Base-by-base conservation (phyloP, 169 alveolate genomes). In the Miamiensis avidus region DNA sequence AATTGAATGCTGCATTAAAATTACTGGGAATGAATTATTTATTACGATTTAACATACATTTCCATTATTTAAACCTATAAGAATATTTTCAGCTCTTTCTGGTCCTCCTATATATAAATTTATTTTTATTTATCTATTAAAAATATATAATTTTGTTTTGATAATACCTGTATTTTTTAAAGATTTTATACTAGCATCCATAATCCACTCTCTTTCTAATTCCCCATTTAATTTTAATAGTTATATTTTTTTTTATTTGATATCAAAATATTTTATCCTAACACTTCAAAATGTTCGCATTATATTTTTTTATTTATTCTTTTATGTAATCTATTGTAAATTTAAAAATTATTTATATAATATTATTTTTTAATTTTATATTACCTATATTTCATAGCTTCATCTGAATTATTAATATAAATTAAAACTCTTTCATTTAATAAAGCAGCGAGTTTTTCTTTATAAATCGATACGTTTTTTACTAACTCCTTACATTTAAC, bases 11-110 rank as follows among this genome's bases (percentile, higher is more conserved):
- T 96, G 96, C 74, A 96, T 85, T 75, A 96, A 93, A 34, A 95
- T 93, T 76, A 97, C 93, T 1, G 99, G 99, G 86, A 97, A 96
- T 74, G 98, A 97, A 91, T 96, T 97, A 90, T 98, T 98, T 69
- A 96, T 92, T 88, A 94, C 96, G 29, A 98, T 89, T 84, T 97
- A 96, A 85, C 95, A 88, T 72, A 96, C 92, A 74, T 94, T 94
- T 73, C 99, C 99, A 78, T 95, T 94, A 86, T 95, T 95, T n/a
- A 96, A 87, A 0, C 99, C 99, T 27, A 97, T 97, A 25, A 97
- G 83, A 78, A 49, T 49, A 20, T 49, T 49, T 49, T 49, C 69
- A 11, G 69, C 69, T 72, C 96, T 93, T 85, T 95, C 93, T 16
- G 98, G 97, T 0, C 97, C 96, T 25, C 99, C 99, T 26, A 49